Evolutionary conservation across 2,329 filamentous ascomycete genomes (phyloP).

Genomic region (Furcasterigmium furcatum): DNA sequence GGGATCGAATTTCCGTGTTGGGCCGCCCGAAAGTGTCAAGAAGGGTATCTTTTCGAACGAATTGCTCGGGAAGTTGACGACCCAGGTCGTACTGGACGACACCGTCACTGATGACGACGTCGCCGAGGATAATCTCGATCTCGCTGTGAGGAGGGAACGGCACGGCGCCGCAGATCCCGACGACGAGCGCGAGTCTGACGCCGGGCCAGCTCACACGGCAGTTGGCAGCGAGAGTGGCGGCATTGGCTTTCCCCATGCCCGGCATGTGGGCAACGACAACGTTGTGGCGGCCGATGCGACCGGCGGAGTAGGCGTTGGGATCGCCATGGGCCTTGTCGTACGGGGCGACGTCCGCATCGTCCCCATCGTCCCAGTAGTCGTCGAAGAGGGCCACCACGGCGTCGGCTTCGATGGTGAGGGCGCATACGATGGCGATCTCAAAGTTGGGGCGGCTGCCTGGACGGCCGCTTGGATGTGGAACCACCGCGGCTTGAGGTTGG

Average conservation of each 20-base stretch:
- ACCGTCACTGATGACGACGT: constrained; percentile 21
- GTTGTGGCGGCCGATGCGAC: no score
- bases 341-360: no score
- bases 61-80: constrained; percentile 14
- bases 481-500: no score
- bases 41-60: constrained; percentile 16
- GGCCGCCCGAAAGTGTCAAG: constrained; percentile 15
- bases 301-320: no score
- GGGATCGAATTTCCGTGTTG: constrained; percentile 14
- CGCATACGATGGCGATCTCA: no score
- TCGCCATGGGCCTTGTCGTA: constrained; percentile 22
- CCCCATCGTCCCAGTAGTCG: constrained; percentile 10
- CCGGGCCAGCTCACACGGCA: constrained; percentile 11
- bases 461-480: not conserved
- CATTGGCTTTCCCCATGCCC: no score
- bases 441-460: not conserved
- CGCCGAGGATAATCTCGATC: constrained; percentile 18
- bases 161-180: constrained; percentile 25
- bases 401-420: constrained; percentile 13
- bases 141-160: not conserved
- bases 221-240: constrained; percentile 12
- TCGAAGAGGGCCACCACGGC: constrained; percentile 15
- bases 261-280: no score
- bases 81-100: constrained; percentile 26
- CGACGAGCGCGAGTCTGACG: constrained; percentile 14